A percentile compares a stretch with the other conserved stretches of the same genome.
Evolutionary conservation across 306 rosid genomes (phyloP).

Genomic region (Malus sylvestris): DNA sequence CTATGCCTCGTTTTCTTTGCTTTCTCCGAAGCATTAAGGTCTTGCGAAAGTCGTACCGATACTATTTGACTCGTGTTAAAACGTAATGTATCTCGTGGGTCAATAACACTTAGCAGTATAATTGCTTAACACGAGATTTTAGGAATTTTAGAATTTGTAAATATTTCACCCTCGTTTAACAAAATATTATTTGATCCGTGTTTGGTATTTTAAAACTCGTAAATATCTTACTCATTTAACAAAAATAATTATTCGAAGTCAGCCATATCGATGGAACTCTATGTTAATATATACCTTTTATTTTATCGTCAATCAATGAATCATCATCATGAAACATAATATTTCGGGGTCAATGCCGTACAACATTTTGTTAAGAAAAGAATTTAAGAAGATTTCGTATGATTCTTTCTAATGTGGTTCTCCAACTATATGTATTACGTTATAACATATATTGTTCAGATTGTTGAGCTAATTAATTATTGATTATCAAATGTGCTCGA

Average conservation of each 20-base stretch:
- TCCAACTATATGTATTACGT: not conserved
- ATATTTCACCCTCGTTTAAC: no score
- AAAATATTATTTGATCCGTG: no score
- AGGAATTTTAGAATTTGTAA: no score
- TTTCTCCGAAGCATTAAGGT: not conserved
- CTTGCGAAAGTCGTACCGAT: not conserved
- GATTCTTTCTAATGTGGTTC: not conserved
- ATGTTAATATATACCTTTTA: not conserved
- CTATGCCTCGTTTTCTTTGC: not conserved
- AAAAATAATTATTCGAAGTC: not conserved
- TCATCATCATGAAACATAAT: no score
- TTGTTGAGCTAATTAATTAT: not conserved
- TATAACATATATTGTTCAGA: not conserved
- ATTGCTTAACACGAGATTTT: no score
- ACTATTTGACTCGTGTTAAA: not conserved
- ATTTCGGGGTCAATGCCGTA: not conserved
- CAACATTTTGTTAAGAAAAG: not conserved
- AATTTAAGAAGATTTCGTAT: not conserved
- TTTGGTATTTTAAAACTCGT: not conserved
- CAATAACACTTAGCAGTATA: no score
- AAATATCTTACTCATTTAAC: no score
- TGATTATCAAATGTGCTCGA: not conserved
- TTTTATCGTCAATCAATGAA: not conserved
- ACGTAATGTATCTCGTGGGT: not conserved
- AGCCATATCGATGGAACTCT: not conserved